A percentile compares a stretch with the other conserved stretches of the same genome.
These are phyloP conservation scores for Scheffersomyces insectosa DNA, from an alignment of 1,139 yeast genomes.

Conservation along the genomic window DNA sequence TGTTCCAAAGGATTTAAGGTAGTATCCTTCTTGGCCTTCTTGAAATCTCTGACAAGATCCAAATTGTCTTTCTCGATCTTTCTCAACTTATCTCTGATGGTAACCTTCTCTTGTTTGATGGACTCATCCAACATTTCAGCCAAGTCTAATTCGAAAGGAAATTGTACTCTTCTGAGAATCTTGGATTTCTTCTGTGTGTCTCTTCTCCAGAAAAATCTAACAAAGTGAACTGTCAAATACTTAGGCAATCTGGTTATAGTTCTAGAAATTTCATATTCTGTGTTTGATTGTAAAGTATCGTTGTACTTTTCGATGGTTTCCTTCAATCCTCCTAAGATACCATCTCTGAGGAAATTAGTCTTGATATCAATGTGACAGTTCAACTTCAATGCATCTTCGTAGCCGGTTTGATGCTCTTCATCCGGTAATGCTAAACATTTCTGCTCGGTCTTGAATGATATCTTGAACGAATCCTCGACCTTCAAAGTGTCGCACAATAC, in stretches of 20 bases:
- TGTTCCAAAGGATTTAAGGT: slow-evolving; percentile 41
- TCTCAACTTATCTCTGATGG: slow-evolving; percentile 76
- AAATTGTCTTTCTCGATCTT: slow-evolving; percentile 73
- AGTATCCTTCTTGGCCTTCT: slow-evolving; percentile 59
- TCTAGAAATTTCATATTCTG: slow-evolving; percentile 68
- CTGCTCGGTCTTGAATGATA: slow-evolving; percentile 62
- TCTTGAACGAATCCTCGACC: slow-evolving; percentile 59
- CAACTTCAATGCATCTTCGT: slow-evolving; percentile 65
- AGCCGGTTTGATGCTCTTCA: slow-evolving; percentile 48
- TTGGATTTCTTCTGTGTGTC: slow-evolving; percentile 90
- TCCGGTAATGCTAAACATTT: slow-evolving; percentile 61
- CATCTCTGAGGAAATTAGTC: slow-evolving; percentile 89
- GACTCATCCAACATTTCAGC: slow-evolving; percentile 82
- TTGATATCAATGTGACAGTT: slow-evolving; percentile 84
- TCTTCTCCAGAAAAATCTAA: slow-evolving; percentile 93
- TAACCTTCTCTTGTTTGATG: slow-evolving; percentile 63
- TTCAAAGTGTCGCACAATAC: slow-evolving; percentile 51
- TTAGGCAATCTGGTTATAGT: slow-evolving; percentile 82
- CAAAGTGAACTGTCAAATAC: slow-evolving; percentile 86
- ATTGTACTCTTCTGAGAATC: slow-evolving; percentile 88
- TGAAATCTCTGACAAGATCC: slow-evolving; percentile 73
- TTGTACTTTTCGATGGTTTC: slow-evolving; percentile 80
- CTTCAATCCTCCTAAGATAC: slow-evolving; percentile 69
- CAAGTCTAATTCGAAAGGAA: slow-evolving; percentile 90
- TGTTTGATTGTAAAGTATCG: slow-evolving; percentile 66